Base-by-base conservation (phyloP, 768 basidiomycete genomes). In the Mycena olivaceomarginata region DNA sequence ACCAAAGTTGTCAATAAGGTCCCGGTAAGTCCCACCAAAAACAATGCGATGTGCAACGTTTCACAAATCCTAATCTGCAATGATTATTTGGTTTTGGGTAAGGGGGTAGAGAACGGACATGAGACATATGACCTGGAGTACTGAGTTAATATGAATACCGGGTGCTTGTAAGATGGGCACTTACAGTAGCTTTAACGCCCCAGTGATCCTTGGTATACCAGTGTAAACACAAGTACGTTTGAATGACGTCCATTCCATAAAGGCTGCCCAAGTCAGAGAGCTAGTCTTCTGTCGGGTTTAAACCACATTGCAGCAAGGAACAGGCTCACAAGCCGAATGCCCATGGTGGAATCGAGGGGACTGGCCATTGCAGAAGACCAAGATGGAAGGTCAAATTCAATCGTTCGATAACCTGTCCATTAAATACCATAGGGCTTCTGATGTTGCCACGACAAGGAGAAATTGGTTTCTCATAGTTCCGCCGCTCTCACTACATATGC, bases 191-290 rank as follows among this genome's bases (percentile, higher is more conserved):
- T 72, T 82, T 80, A 62, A 77, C 7, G 62, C 74, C 69, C 80
- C 80, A 80, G 51, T 70, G 70, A 60, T 82, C 82, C 46, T 78
- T 77, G 1, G 70, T 22, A 66, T 81, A 82, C 82, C 82, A 81
- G 25, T 79, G 78, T 64, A 82, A 82, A 82, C 10, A 82, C 10
- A 80, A 39, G 79, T 78, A 82, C 13, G 75, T 67, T 64, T 82
- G 80, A 15, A 80, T 59, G 20, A 82, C 39, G 18, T 79, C 82
- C 31, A 79, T 79, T 39, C 82, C 82, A 53, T 82, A 79, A 15
- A 82, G 80, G 41, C 81, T 77, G 48, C 25, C 31, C 18, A 48
- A 66, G 45, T 46, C 22, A 48, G 43, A 66, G 5, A n/a, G n/a
- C n/a, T n/a, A n/a, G 43, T 20, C 25, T 45, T 41, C 13, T 11